Evolutionary conservation across 768 basidiomycete genomes (phyloP).

Genomic region (Podaxis sp.): DNA sequence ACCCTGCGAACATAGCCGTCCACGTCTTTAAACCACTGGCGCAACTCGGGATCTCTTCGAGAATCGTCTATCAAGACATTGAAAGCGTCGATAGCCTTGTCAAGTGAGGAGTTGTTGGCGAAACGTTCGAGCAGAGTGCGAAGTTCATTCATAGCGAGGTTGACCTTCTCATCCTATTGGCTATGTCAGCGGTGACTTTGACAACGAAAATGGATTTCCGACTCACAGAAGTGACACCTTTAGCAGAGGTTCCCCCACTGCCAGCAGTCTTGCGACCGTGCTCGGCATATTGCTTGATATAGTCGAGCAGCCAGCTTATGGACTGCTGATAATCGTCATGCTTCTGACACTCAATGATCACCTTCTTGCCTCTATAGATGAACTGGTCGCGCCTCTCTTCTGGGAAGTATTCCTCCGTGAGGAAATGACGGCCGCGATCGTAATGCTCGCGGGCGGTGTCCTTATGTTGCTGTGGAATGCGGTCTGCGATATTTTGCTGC

Average conservation of each 20-base stretch:
- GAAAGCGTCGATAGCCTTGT: constrained; percentile 67
- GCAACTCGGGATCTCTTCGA: constrained; percentile 69
- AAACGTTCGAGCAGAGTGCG: constrained; percentile 89
- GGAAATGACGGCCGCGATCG: constrained; percentile 63
- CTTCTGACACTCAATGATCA: constrained; percentile 89
- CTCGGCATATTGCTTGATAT: constrained; percentile 59
- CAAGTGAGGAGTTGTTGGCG: constrained; percentile 71
- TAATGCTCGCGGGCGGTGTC: constrained; percentile 51
- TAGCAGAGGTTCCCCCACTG: constrained; percentile 22
- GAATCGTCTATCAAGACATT: constrained; percentile 75
- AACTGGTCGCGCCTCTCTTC: constrained; percentile 89
- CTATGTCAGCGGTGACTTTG: not conserved
- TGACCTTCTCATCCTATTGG: constrained; percentile 52
- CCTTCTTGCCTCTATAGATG: constrained; percentile 92
- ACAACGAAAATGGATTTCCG: not conserved
- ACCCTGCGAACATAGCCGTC: constrained; percentile 69
- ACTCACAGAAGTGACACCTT: constrained; percentile 28
- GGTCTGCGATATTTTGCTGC: constrained; percentile 40
- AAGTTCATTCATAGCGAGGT: constrained; percentile 58
- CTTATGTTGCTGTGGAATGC: constrained; percentile 69
- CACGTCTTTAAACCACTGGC: constrained; percentile 68
- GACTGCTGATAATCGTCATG: constrained; percentile 88
- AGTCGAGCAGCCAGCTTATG: constrained; percentile 69
- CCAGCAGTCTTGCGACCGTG: constrained; percentile 40
- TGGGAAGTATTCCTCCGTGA: constrained; percentile 86